Conservation (phyloP, 768 basidiomycete genomes). For the Mycena albidolilacea region DNA sequence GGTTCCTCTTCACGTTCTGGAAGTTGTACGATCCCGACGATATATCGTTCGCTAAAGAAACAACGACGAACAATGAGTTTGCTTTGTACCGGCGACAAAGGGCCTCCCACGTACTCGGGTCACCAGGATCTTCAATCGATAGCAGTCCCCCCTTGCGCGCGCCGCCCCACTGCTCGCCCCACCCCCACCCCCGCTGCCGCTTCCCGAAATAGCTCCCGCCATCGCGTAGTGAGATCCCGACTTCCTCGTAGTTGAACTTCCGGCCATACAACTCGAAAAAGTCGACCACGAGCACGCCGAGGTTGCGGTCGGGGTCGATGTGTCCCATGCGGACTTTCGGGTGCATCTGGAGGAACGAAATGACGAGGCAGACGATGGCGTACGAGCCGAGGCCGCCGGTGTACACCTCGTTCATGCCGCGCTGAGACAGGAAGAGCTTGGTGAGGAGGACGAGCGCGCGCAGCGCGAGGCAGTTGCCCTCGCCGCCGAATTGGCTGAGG, state of each 20-base stretch:
- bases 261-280: conserved; percentile 97
- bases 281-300: conserved; percentile 96
- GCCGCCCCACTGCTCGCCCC: conserved; percentile 70
- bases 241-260: conserved; percentile 92
- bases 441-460: conserved; percentile 88
- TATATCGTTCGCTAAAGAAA: conserved; percentile 87
- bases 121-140: conserved; percentile 95
- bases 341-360: conserved; percentile 97
- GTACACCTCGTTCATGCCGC: conserved; percentile 98
- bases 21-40: conserved; percentile 91
- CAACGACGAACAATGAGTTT: conserved; percentile 23
- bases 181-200: conserved; percentile 90
- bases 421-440: conserved; percentile 91
- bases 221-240: conserved; percentile 89
- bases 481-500: conserved; percentile 68
- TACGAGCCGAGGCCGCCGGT: conserved; percentile 96
- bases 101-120: conserved; percentile 74
- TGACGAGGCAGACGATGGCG: conserved; percentile 92
- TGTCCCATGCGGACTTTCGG: conserved; percentile 92
- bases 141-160: conserved; percentile 65
- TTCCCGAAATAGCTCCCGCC: conserved; percentile 95
- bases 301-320: conserved; percentile 88
- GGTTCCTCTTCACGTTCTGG: conserved; percentile 82
- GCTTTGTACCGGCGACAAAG: background rate
- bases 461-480: conserved; percentile 71